Base-by-base conservation (phyloP, 2,329 filamentous ascomycete species). In the Tetracladium maxilliforme region DNA sequence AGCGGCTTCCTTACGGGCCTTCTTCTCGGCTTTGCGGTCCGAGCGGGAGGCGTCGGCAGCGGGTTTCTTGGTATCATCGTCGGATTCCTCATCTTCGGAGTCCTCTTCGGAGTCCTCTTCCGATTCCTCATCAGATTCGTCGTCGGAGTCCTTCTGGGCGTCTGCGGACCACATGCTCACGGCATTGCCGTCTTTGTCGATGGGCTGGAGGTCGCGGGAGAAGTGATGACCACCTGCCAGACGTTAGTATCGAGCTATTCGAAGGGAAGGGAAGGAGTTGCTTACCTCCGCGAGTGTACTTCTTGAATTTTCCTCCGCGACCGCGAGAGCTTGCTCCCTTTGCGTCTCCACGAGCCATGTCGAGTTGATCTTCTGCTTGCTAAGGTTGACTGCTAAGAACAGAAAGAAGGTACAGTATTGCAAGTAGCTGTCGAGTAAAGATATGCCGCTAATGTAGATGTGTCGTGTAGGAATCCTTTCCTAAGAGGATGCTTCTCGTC, bases 291-390 rank as follows among this genome's bases (percentile, higher is more conserved):
- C 87, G 70, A 40, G 82, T 84, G 39, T 78, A 83, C 62, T 94
- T 95, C 60, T 73, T 80, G 53, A 87, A 93, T 58, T 95, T 95
- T 54, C 86, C 83, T 43, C 79, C 84, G 47, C 86, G 79, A 40
- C 82, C 84, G 48, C 83, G 50, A 38, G 51, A 50, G 39, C 52
- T 51, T 32, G 28, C 38, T 15, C 42, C 45, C 39, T 43, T 40
- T 24, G 44, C 41, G 37, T 44, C 44, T 38, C 44, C 68, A 36
- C 75, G 59, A 50, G 64, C 64, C 53, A 60, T 65, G 34, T 33
- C 42, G 38, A 35, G 27, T 21, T 29, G 14, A 11, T 19, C 7
- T 19, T 15, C 16, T 32, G 29, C 37, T 27, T 29, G 30, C 22
- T 25, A 19, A 24, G 22, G 26, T 23, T 28, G 28, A 8, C 23